Conservation (phyloP, 2,329 filamentous ascomycete species). For the Trichoderma aggressivum region DNA sequence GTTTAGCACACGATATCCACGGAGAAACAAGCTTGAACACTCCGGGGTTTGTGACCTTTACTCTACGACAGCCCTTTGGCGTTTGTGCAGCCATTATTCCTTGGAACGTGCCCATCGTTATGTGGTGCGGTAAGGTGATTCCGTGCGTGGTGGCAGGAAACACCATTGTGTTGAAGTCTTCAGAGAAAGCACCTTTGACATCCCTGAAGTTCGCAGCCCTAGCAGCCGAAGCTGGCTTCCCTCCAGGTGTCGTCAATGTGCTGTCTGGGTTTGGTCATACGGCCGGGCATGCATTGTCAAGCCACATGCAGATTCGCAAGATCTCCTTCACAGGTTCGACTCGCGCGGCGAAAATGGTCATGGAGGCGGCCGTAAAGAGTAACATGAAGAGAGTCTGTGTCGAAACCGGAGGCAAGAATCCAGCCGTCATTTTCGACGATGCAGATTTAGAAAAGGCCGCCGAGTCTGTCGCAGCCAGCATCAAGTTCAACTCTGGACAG, state of each 20-base stretch:
- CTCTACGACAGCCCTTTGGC: slow-evolving; percentile 63
- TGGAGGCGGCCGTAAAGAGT: slow-evolving; percentile 61
- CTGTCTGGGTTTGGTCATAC: slow-evolving; percentile 64
- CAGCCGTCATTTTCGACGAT: slow-evolving; percentile 57
- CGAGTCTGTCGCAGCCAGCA: slow-evolving; percentile 40
- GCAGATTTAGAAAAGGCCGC: slow-evolving; percentile 61
- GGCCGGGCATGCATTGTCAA: slow-evolving; percentile 62
- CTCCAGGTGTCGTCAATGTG: slow-evolving; percentile 70
- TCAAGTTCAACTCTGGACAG: slow-evolving; percentile 54
- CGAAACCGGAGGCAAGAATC: slow-evolving; percentile 59
- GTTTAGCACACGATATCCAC: slow-evolving; percentile 58
- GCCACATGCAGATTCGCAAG: slow-evolving; percentile 65
- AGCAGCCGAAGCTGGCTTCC: slow-evolving; percentile 68
- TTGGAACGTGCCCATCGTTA: slow-evolving; percentile 64
- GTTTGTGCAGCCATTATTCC: slow-evolving; percentile 69
- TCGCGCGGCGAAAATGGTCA: slow-evolving; percentile 62
- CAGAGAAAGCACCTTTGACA: slow-evolving; percentile 60
- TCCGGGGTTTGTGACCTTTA: slow-evolving; percentile 45
- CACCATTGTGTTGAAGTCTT: slow-evolving; percentile 58
- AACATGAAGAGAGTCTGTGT: slow-evolving; percentile 56
- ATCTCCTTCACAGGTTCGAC: slow-evolving; percentile 73
- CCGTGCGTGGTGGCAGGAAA: slow-evolving; percentile 62
- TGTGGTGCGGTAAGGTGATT: slow-evolving; percentile 52
- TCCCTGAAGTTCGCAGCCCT: slow-evolving; percentile 60
- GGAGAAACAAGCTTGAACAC: slow-evolving; percentile 47